Evolutionary conservation across 345 rosid genomes (phyloP), one percentile per base, ranked within the genome.

Genomic region (Combretum micranthum): DNA sequence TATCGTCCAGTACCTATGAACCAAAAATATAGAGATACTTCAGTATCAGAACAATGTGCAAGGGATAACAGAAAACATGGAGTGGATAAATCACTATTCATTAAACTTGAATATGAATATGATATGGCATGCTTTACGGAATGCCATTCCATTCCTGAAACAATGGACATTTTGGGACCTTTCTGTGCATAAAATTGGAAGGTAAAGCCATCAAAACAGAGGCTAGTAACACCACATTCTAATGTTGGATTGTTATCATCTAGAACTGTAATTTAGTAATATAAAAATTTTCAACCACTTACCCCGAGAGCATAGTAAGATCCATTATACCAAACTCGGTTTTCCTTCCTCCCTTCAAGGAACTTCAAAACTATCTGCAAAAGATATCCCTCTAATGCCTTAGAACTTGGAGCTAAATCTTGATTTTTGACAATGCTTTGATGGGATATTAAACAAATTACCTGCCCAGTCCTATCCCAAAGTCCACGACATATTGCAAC

Each of bases 381-480:
- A 8, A 53, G 50, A 46, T 18, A 21, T 44, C 14, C 25, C 49
- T 63, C n/a, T 65, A 53, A 32, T 20, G 49, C 13, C 16, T 9
- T 44, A 37, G 44, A 16, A n/a, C 15, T 3, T 17, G 4, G 46
- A 45, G 25, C 39, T 13, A 53, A 56, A 23, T 32, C 26, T 39
- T 12, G 7, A 15, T 20, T 52, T 32, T 32, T 32, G 39, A 32
- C 39, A 7, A 32, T 32, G 6, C 9, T 7, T 32, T 32, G 39
- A 7, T 4, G 1, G 10, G n/a, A n/a, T n/a, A 32, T 32, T 9
- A 11, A 12, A 44, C 21, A 20, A 32, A 60, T 64, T 39, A 89
- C 97, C 86, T 89, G 92, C 57, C 96, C 99, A 92, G 87, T 85
- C 70, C 85, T 79, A 64, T 93, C 99, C 97, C 97, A 93, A 61